Percentiles rank a stretch among this genome's conserved stretches.
These are phyloP conservation scores for Saccharomycopsis hybrid DNA, from an alignment of 1,139 yeast species.

Conservation along the genomic window DNA sequence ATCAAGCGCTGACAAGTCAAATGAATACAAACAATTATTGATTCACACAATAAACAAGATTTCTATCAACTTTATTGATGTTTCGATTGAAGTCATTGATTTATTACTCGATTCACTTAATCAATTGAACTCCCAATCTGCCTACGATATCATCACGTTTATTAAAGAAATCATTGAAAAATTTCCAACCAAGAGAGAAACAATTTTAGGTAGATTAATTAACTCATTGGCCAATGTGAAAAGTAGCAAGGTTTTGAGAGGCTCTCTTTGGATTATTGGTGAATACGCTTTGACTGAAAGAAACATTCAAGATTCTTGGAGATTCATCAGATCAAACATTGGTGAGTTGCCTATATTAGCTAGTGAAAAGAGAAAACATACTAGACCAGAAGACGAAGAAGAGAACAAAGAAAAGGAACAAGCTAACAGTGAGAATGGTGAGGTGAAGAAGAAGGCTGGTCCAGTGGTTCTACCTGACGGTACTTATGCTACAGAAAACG, in stretches of 20 bases:
- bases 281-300: conserved; percentile 74
- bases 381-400: conserved; percentile 27
- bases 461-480: conserved; percentile 96
- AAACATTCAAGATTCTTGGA: conserved; percentile 83
- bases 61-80: conserved; percentile 84
- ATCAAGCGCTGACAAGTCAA: conserved; percentile 56
- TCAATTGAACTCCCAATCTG: conserved; percentile 79
- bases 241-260: conserved; percentile 88
- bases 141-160: conserved; percentile 81
- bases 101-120: conserved; percentile 79
- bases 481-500: conserved; percentile 95
- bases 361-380: conserved; percentile 50
- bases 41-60: conserved; percentile 85
- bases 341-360: conserved; percentile 91
- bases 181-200: conserved; percentile 71
- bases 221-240: conserved; percentile 59
- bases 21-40: conserved; percentile 83
- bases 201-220: conserved; percentile 61
- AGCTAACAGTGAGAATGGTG: conserved; percentile 26
- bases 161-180: conserved; percentile 92
- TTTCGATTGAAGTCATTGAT: conserved; percentile 87
- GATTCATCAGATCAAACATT: conserved; percentile 68
- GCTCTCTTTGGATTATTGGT: conserved; percentile 94
- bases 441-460: conserved; percentile 34
- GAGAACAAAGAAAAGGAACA: conserved; percentile 34